Evolutionary conservation across 2,329 filamentous ascomycete species (phyloP).

Genomic region (Cercospora beticola): DNA sequence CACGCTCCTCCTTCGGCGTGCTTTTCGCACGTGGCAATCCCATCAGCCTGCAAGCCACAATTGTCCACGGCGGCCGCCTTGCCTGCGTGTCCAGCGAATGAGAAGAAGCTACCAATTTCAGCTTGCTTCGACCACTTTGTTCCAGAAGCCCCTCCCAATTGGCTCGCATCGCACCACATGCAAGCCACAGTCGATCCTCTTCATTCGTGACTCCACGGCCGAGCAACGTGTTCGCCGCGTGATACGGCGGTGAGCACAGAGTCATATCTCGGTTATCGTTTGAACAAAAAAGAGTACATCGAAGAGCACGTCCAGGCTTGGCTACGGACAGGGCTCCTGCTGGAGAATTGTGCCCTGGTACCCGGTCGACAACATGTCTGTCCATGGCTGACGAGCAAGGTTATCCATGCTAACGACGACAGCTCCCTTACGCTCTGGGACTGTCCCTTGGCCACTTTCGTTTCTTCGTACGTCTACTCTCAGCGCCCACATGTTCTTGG

Average conservation of each 20-base stretch:
- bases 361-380: neutral
- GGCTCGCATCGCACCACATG: neutral
- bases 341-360: neutral
- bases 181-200: constrained; percentile 4
- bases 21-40: constrained; percentile 4
- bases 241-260: neutral
- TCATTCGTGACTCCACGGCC: neutral
- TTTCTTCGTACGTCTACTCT: neutral
- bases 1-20: neutral
- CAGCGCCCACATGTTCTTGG: neutral
- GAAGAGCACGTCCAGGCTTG: neutral
- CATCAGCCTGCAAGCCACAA: constrained; percentile 7
- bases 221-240: neutral
- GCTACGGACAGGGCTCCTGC: neutral
- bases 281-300: neutral
- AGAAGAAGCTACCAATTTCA: constrained; percentile 2
- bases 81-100: neutral
- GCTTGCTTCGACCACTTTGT: neutral
- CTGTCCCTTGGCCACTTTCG: neutral
- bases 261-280: neutral
- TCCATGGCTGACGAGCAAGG: neutral
- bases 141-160: constrained; percentile 3
- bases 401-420: neutral
- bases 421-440: neutral
- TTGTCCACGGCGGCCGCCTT: neutral